Evolutionary conservation across 2,329 filamentous ascomycete genomes (phyloP), one percentile per base, ranked within the genome.

Genomic region (Fusarium albosuccineum): DNA sequence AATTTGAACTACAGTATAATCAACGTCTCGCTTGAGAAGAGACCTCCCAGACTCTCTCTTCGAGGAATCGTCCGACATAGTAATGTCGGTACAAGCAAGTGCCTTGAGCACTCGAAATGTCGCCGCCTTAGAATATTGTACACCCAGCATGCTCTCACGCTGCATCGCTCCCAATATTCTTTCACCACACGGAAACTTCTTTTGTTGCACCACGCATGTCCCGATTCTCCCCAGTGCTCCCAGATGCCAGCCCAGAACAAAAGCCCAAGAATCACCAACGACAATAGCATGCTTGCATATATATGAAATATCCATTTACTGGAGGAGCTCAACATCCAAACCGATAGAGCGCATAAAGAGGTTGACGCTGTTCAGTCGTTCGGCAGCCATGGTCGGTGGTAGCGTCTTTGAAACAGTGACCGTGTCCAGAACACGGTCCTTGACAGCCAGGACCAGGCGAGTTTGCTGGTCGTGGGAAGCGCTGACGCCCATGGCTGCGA

Each of bases 301-400:
- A 52, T 51, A 65, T 62, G 30, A 46, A 65, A 57, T 51, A 50
- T 52, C 40, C 60, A 26, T 67, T 74, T 75, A 81, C 73, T 80
- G 78, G 64, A 89, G 79, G 52, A 91, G 80, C 72, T 97, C 96
- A 51, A 99, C 96, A 82, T 99, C 96, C 76, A 99, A 86, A n/a
- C 96, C 96, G 79, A 99, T 97, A 57, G 95, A 96, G 75, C 94
- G 91, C 94, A 99, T 97, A 79, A 99, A 99, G 57, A 99, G 82
- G 77, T 99, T 99, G 70, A 99, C 96, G 75, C 97, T 97, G 60
- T 91, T 91, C 60, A 97, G 84, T 62, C 95, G 90, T 76, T 93
- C 90, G 62, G 89, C 89, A 11, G 92, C 90, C 89, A 98, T 93
- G 59, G 96, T 92, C 14, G 90, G 86, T 16, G 96, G 95, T 34